Evolutionary conservation across 768 basidiomycete genomes (phyloP), one percentile per base, ranked within the genome.

Genomic region (Epithele typhae): DNA sequence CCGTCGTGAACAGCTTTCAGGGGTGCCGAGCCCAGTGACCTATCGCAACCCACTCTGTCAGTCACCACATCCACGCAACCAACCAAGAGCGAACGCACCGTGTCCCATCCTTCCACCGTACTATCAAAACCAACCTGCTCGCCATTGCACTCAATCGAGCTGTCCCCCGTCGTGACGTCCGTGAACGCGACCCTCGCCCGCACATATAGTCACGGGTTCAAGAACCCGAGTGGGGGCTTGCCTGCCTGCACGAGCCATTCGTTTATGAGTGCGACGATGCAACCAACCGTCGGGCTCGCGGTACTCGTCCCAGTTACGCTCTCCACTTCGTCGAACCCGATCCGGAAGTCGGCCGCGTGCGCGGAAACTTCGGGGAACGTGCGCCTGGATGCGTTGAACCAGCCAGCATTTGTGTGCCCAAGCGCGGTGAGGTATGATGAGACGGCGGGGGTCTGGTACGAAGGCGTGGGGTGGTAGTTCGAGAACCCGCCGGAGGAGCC

Each of bases 401-500:
- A 17, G 40, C 55, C 51, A 4, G 39, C 11, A 38, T 84, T 82
- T 12, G 81, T 65, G 33, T 77, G 81, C 9, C 68, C 49, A 45
- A 81, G 80, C 0, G 68, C 72, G 14, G 68, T 61, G 25, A 86
- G 65, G 60, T 70, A 86, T 2, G 52, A 45, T 0, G 48, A 27
- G 3, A 84, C 77, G 12, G 64, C 73, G 4, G 30, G 14, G 1
- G 73, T 42, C 54, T 87, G 84, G 56, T 82, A 85, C 1, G 30
- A 5, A 3, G 83, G 83, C 21, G 71, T 70, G 19, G 49, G 1
- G 59, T 77, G 83, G 76, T 81, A 48, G 53, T 82, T 71, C 56
- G 83, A 85, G 67, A 87, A 88, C 3, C 85, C 85, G 35, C 86
- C 85, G 1, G 82, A 80, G 37, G 77, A 62, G 36, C 44, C 35